Evolutionary conservation across 179 eudicot genomes (phyloP).

Genomic region (Corrigiola litoralis): DNA sequence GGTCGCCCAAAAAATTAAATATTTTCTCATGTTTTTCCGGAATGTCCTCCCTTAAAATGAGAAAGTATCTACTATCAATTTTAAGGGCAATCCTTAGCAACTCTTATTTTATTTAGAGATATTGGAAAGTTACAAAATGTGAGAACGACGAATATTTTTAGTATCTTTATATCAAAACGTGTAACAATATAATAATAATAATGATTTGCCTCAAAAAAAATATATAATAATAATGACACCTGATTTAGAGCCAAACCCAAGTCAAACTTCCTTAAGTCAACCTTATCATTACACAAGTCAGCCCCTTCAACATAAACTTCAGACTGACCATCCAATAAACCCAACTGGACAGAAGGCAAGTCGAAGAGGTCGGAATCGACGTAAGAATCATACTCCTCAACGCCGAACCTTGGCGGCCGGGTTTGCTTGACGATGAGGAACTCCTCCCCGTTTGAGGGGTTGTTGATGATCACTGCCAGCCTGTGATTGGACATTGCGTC

Average conservation of each 20-base stretch:
- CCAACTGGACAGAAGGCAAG: slow-evolving; percentile 50
- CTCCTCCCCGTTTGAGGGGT: slow-evolving; percentile 41
- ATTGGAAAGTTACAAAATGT: too few species aligned
- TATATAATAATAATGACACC: slow-evolving; percentile 35
- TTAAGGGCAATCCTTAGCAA: too few species aligned
- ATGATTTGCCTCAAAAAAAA: too few species aligned
- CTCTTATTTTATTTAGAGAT: too few species aligned
- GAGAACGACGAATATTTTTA: too few species aligned
- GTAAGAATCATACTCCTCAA: slow-evolving; percentile 69
- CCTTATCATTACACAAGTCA: slow-evolving; percentile 30
- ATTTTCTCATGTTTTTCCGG: too few species aligned
- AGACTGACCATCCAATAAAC: slow-evolving; percentile 18
- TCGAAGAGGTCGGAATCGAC: slow-evolving; percentile 86
- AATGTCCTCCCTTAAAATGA: too few species aligned
- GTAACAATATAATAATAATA: too few species aligned
- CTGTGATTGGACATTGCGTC: slow-evolving; percentile 46
- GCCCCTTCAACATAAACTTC: slow-evolving; percentile 36
- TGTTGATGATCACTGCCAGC: slow-evolving; percentile 51
- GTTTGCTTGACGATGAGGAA: slow-evolving; percentile 51
- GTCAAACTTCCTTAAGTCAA: slow-evolving; percentile 46
- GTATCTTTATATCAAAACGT: too few species aligned
- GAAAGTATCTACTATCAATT: too few species aligned
- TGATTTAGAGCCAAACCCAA: slow-evolving; percentile 41
- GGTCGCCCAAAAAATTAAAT: too few species aligned
- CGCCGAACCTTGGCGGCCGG: slow-evolving; percentile 62